These are phyloP conservation scores for Eimeria falciformis DNA, from an alignment of 169 alveolate genomes.

Conservation along the genomic window DNA sequence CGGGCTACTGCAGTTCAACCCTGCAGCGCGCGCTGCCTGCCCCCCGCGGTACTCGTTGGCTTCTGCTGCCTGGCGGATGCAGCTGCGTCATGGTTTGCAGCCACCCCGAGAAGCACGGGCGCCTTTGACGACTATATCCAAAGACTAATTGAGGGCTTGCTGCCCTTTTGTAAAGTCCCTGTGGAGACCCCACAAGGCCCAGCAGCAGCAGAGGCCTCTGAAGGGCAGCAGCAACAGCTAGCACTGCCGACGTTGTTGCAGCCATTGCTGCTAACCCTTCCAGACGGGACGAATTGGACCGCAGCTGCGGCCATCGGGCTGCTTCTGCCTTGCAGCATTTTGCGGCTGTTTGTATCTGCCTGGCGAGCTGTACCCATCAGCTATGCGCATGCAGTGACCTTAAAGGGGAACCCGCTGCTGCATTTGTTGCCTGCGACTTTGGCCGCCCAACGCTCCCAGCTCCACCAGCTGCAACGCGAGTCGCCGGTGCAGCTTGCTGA, in stretches of 20 bases:
- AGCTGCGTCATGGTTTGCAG: constrained; percentile 60
- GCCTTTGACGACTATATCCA: constrained; percentile 47
- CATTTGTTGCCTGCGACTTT: constrained; percentile 27
- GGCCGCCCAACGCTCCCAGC: constrained; percentile 32
- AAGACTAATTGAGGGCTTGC: background rate
- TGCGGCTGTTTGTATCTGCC: constrained; percentile 29
- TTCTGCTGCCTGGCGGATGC: constrained; percentile 41
- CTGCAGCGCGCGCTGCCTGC: constrained; percentile 52
- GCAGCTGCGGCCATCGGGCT: constrained; percentile 22
- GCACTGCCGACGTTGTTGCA: constrained; percentile 29
- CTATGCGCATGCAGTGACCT: constrained; percentile 43
- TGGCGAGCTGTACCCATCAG: constrained; percentile 57
- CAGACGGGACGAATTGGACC: background rate
- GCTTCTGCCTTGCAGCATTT: constrained; percentile 40
- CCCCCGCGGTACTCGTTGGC: constrained; percentile 38
- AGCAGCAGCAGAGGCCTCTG: background rate
- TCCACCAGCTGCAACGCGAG: background rate
- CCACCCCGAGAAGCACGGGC: constrained; percentile 12
- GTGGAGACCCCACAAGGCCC: background rate
- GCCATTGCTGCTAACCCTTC: constrained; percentile 26
- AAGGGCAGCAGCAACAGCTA: constrained; percentile 22
- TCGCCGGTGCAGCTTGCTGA: background rate
- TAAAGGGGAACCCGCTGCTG: constrained; percentile 33
- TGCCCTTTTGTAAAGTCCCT: constrained; percentile 38
- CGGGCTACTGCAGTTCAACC: constrained; percentile 15